These are phyloP conservation scores for Prunus fruticosa DNA, from an alignment of 306 rosid genomes.

Conservation along the genomic window DNA sequence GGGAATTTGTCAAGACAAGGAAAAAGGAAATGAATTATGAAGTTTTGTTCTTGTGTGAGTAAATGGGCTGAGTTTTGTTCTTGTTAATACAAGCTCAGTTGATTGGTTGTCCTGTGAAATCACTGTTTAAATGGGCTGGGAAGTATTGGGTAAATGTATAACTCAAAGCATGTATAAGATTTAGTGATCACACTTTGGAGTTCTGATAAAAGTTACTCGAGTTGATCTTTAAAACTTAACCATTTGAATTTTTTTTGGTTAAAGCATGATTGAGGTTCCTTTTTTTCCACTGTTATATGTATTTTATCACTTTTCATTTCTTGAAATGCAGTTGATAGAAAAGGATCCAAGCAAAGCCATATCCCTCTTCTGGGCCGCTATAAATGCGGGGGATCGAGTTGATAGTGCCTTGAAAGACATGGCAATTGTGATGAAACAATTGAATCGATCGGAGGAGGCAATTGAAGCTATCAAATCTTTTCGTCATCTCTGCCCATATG, in stretches of 20 bases:
- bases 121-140: not conserved
- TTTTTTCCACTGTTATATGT: conserved; percentile 16
- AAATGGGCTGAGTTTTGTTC: not conserved
- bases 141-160: not conserved
- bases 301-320: not conserved
- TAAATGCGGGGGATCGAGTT: conserved; percentile 88
- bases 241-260: not conserved
- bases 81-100: not conserved
- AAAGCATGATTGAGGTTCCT: not conserved
- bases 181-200: not conserved
- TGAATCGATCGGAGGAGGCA: conserved; percentile 83
- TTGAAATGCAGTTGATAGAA: conserved; percentile 61
- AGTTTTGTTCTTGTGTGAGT: not conserved
- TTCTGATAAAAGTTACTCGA: not conserved
- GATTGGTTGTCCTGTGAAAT: not conserved
- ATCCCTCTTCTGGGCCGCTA: conserved; percentile 85
- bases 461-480: conserved; percentile 90
- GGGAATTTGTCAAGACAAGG: not conserved
- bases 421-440: conserved; percentile 92
- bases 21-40: not conserved
- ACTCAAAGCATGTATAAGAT: not conserved
- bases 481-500: conserved; percentile 77
- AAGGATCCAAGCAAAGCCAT: conserved; percentile 82
- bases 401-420: conserved; percentile 95
- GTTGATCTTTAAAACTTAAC: not conserved